Evolutionary conservation across 2,329 filamentous ascomycete species (phyloP), one percentile per base, ranked within the genome.

Genomic region (Botrytis galanthina): DNA sequence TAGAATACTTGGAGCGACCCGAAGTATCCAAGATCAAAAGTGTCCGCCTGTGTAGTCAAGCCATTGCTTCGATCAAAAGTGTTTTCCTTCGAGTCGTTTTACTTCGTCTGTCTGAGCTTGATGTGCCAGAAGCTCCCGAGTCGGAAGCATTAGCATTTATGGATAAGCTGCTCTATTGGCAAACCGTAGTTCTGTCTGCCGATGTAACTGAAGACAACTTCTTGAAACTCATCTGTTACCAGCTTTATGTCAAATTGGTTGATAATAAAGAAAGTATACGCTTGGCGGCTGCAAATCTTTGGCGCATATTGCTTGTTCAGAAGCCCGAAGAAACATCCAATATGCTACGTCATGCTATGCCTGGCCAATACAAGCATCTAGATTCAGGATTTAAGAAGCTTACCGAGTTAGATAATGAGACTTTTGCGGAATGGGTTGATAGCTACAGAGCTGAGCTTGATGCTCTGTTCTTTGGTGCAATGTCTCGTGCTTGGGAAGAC

Each of bases 111-210:
- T 97, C 95, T 0, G 94, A 97, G 78, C 87, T 95, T 70, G 93
- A 97, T 68, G 91, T 92, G 48, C 83, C 87, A 1, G 85, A 89
- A 71, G 86, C 85, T 2, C 84, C 87, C 4, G 88, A 92, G 73
- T 81, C 83, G 10, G 90, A 93, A 66, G 89, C 90, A 0, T 87
- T 92, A 39, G 84, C 87, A 0, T 94, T 97, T 73, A 88, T 99
- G 82, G 88, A 93, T 74, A 95, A 94, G 80, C 89, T 99, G 78
- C 90, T 93, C 0, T 98, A 98, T 82, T 99, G 96, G 96, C 96
- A 98, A 81, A 94, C 93, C 32, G 93, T 97, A 29, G 90, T 99
- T 26, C 85, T 99, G 26, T 91, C 91, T 3, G 90, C 91, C 6
- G 89, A 96, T 26, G 92, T 93, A 4, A 86, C 88, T 10, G 94